Base-by-base conservation (phyloP, 805 yeast species). In the Danielozyma ontarioensis region DNA sequence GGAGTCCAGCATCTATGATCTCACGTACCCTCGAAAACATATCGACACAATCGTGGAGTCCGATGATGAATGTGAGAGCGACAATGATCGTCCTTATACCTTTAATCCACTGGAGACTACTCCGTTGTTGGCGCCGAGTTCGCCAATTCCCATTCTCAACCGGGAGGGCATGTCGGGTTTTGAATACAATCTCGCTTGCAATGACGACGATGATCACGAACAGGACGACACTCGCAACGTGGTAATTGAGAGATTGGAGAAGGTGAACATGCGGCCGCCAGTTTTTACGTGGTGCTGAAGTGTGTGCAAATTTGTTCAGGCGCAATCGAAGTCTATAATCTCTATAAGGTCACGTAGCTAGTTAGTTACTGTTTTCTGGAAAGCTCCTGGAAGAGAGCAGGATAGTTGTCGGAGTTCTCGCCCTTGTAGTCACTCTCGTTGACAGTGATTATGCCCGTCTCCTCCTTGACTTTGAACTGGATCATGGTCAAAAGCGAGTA, bases 201-300 rank as follows among this genome's bases (percentile, higher is more conserved):
- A 25, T 14, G 10, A 25, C 21, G 27, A 14, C 22, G 17, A 25
- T 14, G 10, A 25, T 19, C 33, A 28, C 3, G 17, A 17, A 7
- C 13, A 16, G 4, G 13, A 13, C 13, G 5, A 58, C 7, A 56
- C 67, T 1, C 68, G 69, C 43, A 61, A 55, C 27, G 84, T 78
- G 3, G 68, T 80, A 3, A 72, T 79, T 4, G 87, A 80, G 51
- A 55, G 83, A 32, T 46, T 80, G 17, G 78, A 76, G 44, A 67
- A 72, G 12, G 80, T 72, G 3, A 62, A 64, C 5, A 59, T 72
- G 3, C 72, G 64, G 39, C 77, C 81, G 1, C 85, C 87, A 0
- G 75, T 80, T 1, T 78, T 80, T 40, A 77, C 85, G 1, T 80
- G 85, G 76, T 80, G 85, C 45, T 78, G 39, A 43, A 10, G n/a